Base-by-base conservation (phyloP, 257 asterid genomes). In the Salvia rosmarinus region DNA sequence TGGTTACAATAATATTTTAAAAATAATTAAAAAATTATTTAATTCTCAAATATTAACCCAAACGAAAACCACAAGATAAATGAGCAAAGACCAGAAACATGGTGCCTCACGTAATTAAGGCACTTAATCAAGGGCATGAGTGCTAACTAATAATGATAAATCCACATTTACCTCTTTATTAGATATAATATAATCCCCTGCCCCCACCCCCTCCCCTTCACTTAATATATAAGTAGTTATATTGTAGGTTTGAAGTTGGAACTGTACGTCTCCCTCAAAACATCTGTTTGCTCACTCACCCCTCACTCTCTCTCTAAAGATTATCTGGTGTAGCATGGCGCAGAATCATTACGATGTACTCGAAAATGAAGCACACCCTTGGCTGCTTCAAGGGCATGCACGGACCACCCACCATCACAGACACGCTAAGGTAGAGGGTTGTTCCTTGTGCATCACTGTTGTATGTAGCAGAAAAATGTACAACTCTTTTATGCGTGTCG, bases 191-290 rank as follows among this genome's bases (percentile, higher is more conserved):
- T 74, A 68, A 79, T 74, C 76, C 61, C 42, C 51, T 50, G 12
- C 25, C 65, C 68, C 55, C 30, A 14, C 6, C 75, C 28, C 71
- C 20, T 44, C 68, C 6, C 40, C 68, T 46, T 58, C 52, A 14
- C 42, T 30, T 70, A 21, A 49, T 80, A 73, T 81, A 74, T 69
- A 84, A 79, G 81, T 84, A 74, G 93, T 74, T 85, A 43, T 52
- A 68, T 79, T 87, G 80, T 88, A 83, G 93, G 93, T 87, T 82
- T 79, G 74, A 74, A 80, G 87, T 88, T 74, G 92, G 92, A 80
- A 75, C 77, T 65, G 71, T 57, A 54, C 72, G 51, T 55, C 40
- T 40, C 55, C 57, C 71, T 35, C 71, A 52, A 52, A 42, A 66
- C 61, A 44, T 58, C 68, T 50, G 17, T 46, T 62, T n/a, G 34